Evolutionary conservation across 345 rosid genomes (phyloP), one percentile per base, ranked within the genome.

Genomic region (Arabis alpina): DNA sequence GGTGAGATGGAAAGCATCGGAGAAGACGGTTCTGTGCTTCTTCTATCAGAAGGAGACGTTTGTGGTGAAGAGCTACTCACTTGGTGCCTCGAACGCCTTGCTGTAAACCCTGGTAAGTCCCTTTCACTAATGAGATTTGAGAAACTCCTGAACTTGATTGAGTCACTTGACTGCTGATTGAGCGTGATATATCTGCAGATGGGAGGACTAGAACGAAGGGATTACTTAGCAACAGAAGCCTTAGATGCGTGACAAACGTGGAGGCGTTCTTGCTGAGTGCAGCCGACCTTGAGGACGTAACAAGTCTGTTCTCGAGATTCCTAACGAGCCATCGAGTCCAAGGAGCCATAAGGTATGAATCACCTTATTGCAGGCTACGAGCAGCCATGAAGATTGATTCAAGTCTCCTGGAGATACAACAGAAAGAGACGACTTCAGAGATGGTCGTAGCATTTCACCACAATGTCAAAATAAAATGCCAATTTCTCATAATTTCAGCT

Each of bases 21-120:
- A 67, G 92, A 83, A 39, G 89, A 86, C 37, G 84, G 88, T 4
- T 80, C 68, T 40, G 32, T n/a, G 10, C 57, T 67, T 7, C 66
- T 79, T 8, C 77, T 93, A 64, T 79, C 78, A 2, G 95, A 87
- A 68, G 98, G 98, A 13, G 88, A 84, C 60, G 88, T 82, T 41
- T 87, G 90, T 14, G 97, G 97, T 8, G 98, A 93, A 77, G 98
- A 93, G 71, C 98, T 93, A 7, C 87, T 93, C 56, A 80, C 88
- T 10, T 90, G 95, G 98, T 87, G 90, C 76, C 93, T 90, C 16
- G 98, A 88, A 76, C 87, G 85, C 80, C 84, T 86, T 82, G 81
- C 87, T 4, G 78, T 83, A 14, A 75, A 70, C 77, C 83, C 72
- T 52, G 96, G 96, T 88, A 81, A 58, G 8, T 11, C 51, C 25